phyloP scores from a whole-genome alignment of 2,329 filamentous ascomycete species.

The Camillea tinctor region DNA sequence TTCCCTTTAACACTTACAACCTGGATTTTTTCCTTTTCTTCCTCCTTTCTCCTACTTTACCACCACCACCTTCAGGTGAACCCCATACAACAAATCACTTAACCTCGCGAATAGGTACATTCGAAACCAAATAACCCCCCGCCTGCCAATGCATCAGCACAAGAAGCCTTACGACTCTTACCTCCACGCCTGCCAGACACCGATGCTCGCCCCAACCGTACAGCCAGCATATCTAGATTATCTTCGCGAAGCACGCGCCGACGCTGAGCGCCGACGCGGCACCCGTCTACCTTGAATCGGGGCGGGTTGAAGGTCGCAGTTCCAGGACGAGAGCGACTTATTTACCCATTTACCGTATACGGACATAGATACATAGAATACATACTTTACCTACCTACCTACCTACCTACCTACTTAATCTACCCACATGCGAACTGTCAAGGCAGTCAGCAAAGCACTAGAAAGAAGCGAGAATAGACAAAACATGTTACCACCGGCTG shows the following conservation, averaged over 20 bases:
- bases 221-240: conserved; percentile 49
- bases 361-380: no score
- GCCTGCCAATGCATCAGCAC: conserved; percentile 57
- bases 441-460: not conserved
- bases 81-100: conserved; percentile 9
- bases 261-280: conserved; percentile 60
- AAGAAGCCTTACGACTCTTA: conserved; percentile 40
- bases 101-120: conserved; percentile 4
- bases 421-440: no score
- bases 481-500: conserved; percentile 47
- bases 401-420: no score
- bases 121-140: not conserved
- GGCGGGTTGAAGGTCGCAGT: conserved; percentile 25
- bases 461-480: conserved; percentile 1
- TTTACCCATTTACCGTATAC: not conserved
- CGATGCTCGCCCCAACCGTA: conserved; percentile 56
- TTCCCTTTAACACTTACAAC: not conserved
- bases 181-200: conserved; percentile 52
- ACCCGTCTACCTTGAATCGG: conserved; percentile 43
- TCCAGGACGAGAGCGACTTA: conserved; percentile 1
- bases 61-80: conserved; percentile 22
- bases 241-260: conserved; percentile 52
- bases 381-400: no score
- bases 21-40: conserved; percentile 3
- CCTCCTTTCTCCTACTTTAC: conserved; percentile 4